Evolutionary conservation across 2,329 filamentous ascomycete species (phyloP).

Genomic region (Nothophoma quercina): DNA sequence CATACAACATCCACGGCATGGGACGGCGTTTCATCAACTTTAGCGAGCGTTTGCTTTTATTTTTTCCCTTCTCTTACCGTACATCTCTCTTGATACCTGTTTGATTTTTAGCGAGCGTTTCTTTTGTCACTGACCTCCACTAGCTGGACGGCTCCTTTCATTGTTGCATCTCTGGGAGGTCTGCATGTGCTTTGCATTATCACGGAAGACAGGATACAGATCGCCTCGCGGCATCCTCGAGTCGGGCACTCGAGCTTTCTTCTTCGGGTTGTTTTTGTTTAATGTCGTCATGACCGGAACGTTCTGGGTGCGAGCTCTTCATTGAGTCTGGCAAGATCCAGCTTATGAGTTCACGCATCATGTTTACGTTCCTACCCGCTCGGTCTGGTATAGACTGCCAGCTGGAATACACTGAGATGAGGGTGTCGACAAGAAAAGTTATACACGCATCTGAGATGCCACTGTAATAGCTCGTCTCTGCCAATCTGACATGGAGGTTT

Average conservation of each 20-base stretch:
- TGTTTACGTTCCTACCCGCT: slow-evolving; percentile 36
- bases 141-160: slow-evolving; percentile 37
- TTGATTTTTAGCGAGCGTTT: slow-evolving; percentile 56
- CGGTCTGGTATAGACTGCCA: slow-evolving; percentile 51
- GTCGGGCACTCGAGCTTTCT: slow-evolving; percentile 49
- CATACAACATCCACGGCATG: slow-evolving; percentile 57
- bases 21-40: slow-evolving; percentile 63
- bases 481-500: not conserved
- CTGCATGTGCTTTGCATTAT: slow-evolving; percentile 54
- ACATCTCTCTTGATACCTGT: slow-evolving; percentile 51
- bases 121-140: slow-evolving; percentile 32
- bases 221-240: slow-evolving; percentile 54
- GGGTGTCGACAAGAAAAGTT: slow-evolving; percentile 49
- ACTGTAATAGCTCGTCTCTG: slow-evolving; percentile 45
- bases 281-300: slow-evolving; percentile 45
- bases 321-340: slow-evolving; percentile 47
- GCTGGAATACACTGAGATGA: slow-evolving; percentile 43
- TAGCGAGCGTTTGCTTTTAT: slow-evolving; percentile 48
- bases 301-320: slow-evolving; percentile 45
- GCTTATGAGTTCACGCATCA: slow-evolving; percentile 42
- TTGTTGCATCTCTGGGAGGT: slow-evolving; percentile 55
- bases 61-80: slow-evolving; percentile 29
- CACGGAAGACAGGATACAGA: slow-evolving; percentile 46
- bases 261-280: slow-evolving; percentile 42
- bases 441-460: slow-evolving; percentile 50